Percentiles rank a stretch among this genome's conserved stretches.
These are phyloP conservation scores for Helichrysum umbraculigerum DNA, from an alignment of 129 eudicot genomes.

Conservation along the genomic window DNA sequence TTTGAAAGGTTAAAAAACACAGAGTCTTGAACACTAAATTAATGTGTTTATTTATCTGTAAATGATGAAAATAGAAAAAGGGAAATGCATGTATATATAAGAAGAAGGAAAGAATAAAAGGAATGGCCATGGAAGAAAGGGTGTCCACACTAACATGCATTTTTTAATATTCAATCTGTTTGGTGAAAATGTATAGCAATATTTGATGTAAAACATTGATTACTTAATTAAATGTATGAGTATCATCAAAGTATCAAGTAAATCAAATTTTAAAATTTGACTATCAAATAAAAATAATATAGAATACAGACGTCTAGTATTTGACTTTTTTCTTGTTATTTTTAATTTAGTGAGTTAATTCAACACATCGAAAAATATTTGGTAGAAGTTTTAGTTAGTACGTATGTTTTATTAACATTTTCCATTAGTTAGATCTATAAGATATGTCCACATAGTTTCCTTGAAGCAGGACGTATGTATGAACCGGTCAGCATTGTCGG, in stretches of 20 bases:
- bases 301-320: not conserved
- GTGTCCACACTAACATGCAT: constrained; percentile 39
- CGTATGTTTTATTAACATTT: too few species aligned
- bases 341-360: too few species aligned
- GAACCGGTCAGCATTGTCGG: too few species aligned
- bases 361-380: too few species aligned
- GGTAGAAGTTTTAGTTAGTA: not conserved
- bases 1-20: constrained; percentile 10
- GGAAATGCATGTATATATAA: constrained; percentile 27
- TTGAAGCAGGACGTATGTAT: too few species aligned
- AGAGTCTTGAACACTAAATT: constrained; percentile 3
- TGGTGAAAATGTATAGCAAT: not conserved
- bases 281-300: not conserved
- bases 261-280: constrained; percentile 1
- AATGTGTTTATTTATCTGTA: not conserved
- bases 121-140: constrained; percentile 39
- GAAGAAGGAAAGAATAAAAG: constrained; percentile 31
- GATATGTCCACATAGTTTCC: not conserved
- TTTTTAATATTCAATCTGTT: constrained; percentile 18
- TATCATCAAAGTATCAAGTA: not conserved
- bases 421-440: not conserved
- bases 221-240: not conserved
- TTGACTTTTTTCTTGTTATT: not conserved
- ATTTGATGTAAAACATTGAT: not conserved
- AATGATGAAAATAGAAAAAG: constrained; percentile 28